Conservation (phyloP, 2,329 filamentous ascomycete genomes). For the Magnaporthiopsis incrustans region DNA sequence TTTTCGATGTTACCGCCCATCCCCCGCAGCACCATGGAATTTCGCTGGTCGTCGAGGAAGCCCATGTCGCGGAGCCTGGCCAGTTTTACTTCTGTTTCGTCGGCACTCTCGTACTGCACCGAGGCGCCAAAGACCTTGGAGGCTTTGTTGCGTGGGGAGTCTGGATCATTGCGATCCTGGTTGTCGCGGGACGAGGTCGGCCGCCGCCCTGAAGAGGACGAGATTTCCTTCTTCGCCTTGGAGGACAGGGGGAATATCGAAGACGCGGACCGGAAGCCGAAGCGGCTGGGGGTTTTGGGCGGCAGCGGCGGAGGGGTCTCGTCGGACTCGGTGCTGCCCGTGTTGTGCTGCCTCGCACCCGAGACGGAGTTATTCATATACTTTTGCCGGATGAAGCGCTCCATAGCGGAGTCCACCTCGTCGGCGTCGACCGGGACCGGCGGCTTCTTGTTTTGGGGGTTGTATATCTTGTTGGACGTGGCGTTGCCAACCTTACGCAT, state of each 20-base stretch:
- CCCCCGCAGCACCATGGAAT: slow-evolving; percentile 72
- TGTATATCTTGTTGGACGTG: slow-evolving; percentile 81
- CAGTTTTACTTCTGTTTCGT: slow-evolving; percentile 70
- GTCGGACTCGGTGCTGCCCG: slow-evolving; percentile 42
- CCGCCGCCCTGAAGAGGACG: slow-evolving; percentile 18
- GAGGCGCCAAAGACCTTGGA: slow-evolving; percentile 64
- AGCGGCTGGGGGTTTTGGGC: slow-evolving; percentile 56
- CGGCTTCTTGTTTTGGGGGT: slow-evolving; percentile 74
- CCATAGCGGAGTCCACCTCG: slow-evolving; percentile 89
- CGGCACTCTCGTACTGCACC: slow-evolving; percentile 40
- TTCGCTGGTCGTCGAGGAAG: slow-evolving; percentile 75
- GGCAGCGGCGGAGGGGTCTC: slow-evolving; percentile 55
- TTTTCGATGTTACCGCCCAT: slow-evolving; percentile 79
- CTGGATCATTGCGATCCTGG: slow-evolving; percentile 24
- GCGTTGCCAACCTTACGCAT: slow-evolving; percentile 91
- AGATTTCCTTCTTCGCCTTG: slow-evolving; percentile 48
- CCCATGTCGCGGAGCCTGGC: slow-evolving; percentile 80
- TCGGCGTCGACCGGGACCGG: slow-evolving; percentile 84
- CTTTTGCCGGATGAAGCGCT: slow-evolving; percentile 90
- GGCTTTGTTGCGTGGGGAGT: slow-evolving; percentile 49
- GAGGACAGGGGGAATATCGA: slow-evolving; percentile 60
- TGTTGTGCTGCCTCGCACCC: slow-evolving; percentile 27
- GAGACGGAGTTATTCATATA: slow-evolving; percentile 56
- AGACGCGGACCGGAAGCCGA: slow-evolving; percentile 51
- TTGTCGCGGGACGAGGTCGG: slow-evolving; percentile 26